Evolutionary conservation across 257 asterid genomes (phyloP), one percentile per base, ranked within the genome.

Genomic region (Buddleja alternifolia): DNA sequence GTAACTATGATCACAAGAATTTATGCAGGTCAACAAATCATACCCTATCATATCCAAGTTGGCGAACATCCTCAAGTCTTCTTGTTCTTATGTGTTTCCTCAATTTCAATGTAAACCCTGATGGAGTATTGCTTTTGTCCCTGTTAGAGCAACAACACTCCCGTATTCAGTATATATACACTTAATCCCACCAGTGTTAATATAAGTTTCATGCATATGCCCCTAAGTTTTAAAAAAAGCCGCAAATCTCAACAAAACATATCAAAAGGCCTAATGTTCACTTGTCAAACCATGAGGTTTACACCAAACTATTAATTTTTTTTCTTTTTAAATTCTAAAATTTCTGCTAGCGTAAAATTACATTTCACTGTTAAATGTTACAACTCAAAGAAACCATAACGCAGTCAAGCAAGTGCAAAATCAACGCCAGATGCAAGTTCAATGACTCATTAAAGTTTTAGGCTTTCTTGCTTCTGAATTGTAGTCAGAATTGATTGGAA

Each of bases 21-120:
- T 15, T 36, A 37, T 36, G 21, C 36, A 73, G 60, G 73, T 21
- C 32, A 73, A 21, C 63, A 55, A 46, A 32, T 34, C 78, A 61
- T 82, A 94, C 99, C 93, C 97, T 87, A 61, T 94, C 99, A 77
- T 94, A 94, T 46, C 99, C 99, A 73, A 94, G 97, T 69, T 94
- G 99, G 19, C 96, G 89, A 73, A 94, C 97, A 78, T 94, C 99
- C 82, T 94, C 99, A 11, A 94, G 95, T 88, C 96, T 91, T 77
- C 94, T 94, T 54, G 97, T 84, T 78, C 99, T 76, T 70, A 94
- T 94, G 78, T 94, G 99, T 81, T 85, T 94, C 82, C 99, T 81
- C 79, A 94, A 73, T 80, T 94, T 94, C 73, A 94, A 83, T 0
- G 97, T 91, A 78, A 91, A 94, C n/a, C 97, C 99, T 2, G 97